Conservation (phyloP, 805 yeast species). For the Phaffomyces opuntiae region DNA sequence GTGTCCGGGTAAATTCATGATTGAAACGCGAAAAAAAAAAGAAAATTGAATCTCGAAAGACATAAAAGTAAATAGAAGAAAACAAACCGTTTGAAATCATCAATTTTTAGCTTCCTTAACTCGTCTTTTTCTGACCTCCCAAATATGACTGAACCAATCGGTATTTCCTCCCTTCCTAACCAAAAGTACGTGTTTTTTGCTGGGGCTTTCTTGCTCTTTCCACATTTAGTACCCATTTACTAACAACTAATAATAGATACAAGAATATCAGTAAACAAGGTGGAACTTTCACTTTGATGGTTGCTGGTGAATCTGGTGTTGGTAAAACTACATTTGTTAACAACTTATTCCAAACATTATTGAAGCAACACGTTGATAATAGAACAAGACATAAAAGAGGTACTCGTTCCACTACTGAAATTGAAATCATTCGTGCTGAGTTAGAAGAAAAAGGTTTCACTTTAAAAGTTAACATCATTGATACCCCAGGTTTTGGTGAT, state of each 20-base stretch:
- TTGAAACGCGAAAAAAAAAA: conserved; percentile 1
- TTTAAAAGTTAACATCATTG: conserved; percentile 72
- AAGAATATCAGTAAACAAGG: conserved; percentile 72
- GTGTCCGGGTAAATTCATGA: neutral
- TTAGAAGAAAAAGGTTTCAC: conserved; percentile 79
- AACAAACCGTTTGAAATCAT: neutral
- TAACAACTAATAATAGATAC: conserved; percentile 35
- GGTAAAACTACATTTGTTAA: conserved; percentile 91
- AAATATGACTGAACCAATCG: conserved; percentile 23
- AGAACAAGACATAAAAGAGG: conserved; percentile 45
- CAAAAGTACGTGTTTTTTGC: conserved; percentile 20
- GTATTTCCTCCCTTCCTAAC: conserved; percentile 25
- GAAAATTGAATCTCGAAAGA: neutral
- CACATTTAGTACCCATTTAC: neutral
- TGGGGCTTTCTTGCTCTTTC: neutral
- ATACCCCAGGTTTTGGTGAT: conserved; percentile 93
- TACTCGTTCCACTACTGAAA: conserved; percentile 64
- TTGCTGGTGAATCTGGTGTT: conserved; percentile 86
- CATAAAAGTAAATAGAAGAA: neutral
- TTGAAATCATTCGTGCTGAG: conserved; percentile 72
- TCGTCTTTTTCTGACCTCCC: neutral
- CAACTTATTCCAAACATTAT: conserved; percentile 70
- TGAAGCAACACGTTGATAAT: conserved; percentile 45
- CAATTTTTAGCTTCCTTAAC: neutral
- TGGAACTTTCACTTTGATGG: conserved; percentile 71